Evolutionary conservation across 768 basidiomycete genomes (phyloP), one percentile per base, ranked within the genome.

Genomic region (Tricholoma sp.): DNA sequence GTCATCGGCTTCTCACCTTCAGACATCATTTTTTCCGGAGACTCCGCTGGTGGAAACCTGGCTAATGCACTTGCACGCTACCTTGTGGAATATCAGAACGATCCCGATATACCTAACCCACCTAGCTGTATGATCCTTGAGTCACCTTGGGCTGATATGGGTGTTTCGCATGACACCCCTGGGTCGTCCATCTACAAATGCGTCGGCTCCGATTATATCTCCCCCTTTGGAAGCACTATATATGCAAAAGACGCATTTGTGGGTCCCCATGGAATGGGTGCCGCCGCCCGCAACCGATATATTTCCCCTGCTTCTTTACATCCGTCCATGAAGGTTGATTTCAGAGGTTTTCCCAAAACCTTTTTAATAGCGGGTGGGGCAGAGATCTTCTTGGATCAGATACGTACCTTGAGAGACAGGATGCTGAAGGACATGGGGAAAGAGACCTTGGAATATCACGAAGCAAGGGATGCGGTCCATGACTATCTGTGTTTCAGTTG

Each of bases 21-120:
- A 15, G 72, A 88, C 61, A 85, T 93, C 63, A 75, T 89, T 54
- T 50, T 91, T 18, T 75, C 74, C 17, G 91, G 90, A 2, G 89
- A 93, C 65, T 91, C 87, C 1, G 88, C 90, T 0, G 90, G 91
- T 2, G 91, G 78, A 4, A 88, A 91, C 67, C 80, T 91, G 24
- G 82, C 83, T 0, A 75, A 83, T 33, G 83, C 84, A 0, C 74
- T 89, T 42, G 78, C 74, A 8, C 82, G 84, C 4, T 85, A 86
- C 60, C 77, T 90, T 24, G 70, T 80, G 15, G 80, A 84, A 57
- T 68, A 83, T 66, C 69, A 70, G 31, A 64, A 63, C 29, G 54
- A 69, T 2, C 52, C 67, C 8, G 65, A 67, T 4, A 56, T 67
- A 29, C 80, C 79, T 3, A 64, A 68, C 10, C 75, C 74, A 36